Conservation (phyloP, 2,329 filamentous ascomycete species). For the Claviceps sp. region DNA sequence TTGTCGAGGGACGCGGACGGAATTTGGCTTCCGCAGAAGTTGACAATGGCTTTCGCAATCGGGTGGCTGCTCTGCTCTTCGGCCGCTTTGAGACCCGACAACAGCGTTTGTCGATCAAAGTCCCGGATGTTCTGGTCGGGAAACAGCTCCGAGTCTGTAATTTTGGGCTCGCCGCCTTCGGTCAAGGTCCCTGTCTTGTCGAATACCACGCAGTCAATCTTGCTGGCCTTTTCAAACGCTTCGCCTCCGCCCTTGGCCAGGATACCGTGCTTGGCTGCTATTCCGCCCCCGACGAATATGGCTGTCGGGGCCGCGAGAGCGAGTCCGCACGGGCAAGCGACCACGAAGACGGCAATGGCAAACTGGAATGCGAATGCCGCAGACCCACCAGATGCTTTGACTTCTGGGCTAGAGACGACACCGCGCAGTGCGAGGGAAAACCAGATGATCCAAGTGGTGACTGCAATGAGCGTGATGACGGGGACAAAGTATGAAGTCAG, state of each 20-base stretch:
- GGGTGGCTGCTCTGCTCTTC: slow-evolving; percentile 66
- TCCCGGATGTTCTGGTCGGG: slow-evolving; percentile 14
- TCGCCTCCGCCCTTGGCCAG: slow-evolving; percentile 75
- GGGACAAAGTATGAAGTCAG: slow-evolving; percentile 69
- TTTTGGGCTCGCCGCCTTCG: slow-evolving; percentile 54
- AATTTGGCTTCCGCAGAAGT: slow-evolving; percentile 37
- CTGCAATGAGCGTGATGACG: slow-evolving; percentile 53
- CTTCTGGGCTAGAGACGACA: slow-evolving; percentile 40
- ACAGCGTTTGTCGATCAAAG: slow-evolving; percentile 18
- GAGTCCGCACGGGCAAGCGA: slow-evolving; percentile 74
- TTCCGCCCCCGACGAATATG: slow-evolving; percentile 67
- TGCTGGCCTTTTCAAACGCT: slow-evolving; percentile 73
- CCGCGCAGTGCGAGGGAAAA: slow-evolving; percentile 48
- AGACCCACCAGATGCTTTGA: slow-evolving; percentile 49
- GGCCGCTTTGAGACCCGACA: slow-evolving; percentile 44
- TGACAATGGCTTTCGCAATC: slow-evolving; percentile 55
- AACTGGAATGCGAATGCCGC: slow-evolving; percentile 66
- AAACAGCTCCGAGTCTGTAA: slow-evolving; percentile 41
- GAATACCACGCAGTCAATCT: slow-evolving; percentile 66
- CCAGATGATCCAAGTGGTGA: slow-evolving; percentile 62
- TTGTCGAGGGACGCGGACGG: slow-evolving; percentile 22
- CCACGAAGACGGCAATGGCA: slow-evolving; percentile 75
- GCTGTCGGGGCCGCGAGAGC: slow-evolving; percentile 78
- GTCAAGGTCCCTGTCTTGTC: slow-evolving; percentile 84
- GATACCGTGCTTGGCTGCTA: slow-evolving; percentile 69